These are phyloP conservation scores for Cryphonectria nitschkei DNA, from an alignment of 2,329 filamentous ascomycete genomes.

Conservation along the genomic window DNA sequence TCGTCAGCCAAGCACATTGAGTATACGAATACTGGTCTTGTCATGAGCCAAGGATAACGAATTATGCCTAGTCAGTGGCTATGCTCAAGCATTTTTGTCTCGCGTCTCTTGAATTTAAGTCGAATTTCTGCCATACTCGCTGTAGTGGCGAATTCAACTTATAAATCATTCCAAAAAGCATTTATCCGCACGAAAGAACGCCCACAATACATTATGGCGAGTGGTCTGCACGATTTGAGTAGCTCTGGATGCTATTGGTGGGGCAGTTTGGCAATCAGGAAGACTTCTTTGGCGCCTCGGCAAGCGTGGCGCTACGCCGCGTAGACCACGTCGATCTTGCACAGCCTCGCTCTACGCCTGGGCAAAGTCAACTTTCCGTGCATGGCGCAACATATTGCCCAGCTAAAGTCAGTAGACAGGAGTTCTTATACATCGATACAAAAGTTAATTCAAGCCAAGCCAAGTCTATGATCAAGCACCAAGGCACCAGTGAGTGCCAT, in stretches of 20 bases:
- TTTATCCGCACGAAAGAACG: not conserved
- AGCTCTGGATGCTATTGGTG: not conserved
- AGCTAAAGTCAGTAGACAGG: not conserved
- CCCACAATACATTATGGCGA: not conserved
- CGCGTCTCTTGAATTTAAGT: not conserved
- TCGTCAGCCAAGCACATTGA: not conserved
- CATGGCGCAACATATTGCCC: constrained; percentile 6
- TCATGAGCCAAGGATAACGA: not conserved
- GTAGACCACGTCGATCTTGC: constrained; percentile 6
- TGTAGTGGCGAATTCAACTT: not conserved
- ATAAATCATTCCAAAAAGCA: not conserved
- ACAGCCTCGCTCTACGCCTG: constrained; percentile 24
- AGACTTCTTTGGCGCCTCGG: constrained; percentile 12
- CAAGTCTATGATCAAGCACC: not conserved
- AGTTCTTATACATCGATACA: constrained; percentile 15
- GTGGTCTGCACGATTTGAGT: not conserved
- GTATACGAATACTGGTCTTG: not conserved
- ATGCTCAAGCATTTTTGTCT: not conserved
- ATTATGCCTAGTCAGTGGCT: not conserved
- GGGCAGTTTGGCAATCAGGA: not conserved
- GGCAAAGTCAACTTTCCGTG: constrained; percentile 12
- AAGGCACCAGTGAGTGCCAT: constrained; percentile 18
- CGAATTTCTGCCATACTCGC: not conserved
- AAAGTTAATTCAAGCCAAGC: constrained; percentile 11
- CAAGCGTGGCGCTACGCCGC: not conserved